Evolutionary conservation across 805 yeast species (phyloP).

Genomic region (Jamesozyma spencerorum): DNA sequence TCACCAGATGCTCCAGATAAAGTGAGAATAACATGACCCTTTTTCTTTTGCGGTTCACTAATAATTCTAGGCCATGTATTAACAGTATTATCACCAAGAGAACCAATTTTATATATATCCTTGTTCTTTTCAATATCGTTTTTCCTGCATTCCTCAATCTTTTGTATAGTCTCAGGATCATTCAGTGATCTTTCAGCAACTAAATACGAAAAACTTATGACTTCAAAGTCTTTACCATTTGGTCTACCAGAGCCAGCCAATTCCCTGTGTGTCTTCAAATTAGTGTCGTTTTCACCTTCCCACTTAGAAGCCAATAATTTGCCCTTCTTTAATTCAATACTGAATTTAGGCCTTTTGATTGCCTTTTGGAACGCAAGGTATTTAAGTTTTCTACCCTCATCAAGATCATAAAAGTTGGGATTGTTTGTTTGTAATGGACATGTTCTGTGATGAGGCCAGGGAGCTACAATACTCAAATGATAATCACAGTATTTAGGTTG

Average conservation of each 20-base stretch:
- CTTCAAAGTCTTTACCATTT: constrained; percentile 58
- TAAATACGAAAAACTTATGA: constrained; percentile 65
- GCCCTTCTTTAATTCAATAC: constrained; percentile 82
- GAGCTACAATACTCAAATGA: constrained; percentile 67
- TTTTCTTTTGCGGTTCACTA: constrained; percentile 61
- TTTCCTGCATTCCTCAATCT: constrained; percentile 36
- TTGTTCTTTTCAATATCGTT: constrained; percentile 9
- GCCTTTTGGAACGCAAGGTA: constrained; percentile 71
- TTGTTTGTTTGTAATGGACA: constrained; percentile 82
- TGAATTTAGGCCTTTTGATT: constrained; percentile 67
- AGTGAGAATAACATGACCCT: constrained; percentile 72
- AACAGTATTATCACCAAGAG: constrained; percentile 17
- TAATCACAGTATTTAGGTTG: constrained; percentile 33
- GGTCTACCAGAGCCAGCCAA: constrained; percentile 67
- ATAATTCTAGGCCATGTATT: constrained; percentile 65
- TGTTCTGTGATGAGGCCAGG: constrained; percentile 78
- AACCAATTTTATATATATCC: constrained; percentile 17
- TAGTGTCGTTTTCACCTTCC: constrained; percentile 49
- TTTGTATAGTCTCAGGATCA: constrained; percentile 33
- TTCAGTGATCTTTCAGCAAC: constrained; percentile 52
- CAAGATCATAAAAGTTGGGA: constrained; percentile 51
- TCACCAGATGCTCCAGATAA: constrained; percentile 74
- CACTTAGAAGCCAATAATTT: constrained; percentile 62
- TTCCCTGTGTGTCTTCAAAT: constrained; percentile 33
- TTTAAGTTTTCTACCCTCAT: constrained; percentile 48